Base-by-base conservation (phyloP, 164 flowering plant genomes). In the Nymphaea thermarum region DNA sequence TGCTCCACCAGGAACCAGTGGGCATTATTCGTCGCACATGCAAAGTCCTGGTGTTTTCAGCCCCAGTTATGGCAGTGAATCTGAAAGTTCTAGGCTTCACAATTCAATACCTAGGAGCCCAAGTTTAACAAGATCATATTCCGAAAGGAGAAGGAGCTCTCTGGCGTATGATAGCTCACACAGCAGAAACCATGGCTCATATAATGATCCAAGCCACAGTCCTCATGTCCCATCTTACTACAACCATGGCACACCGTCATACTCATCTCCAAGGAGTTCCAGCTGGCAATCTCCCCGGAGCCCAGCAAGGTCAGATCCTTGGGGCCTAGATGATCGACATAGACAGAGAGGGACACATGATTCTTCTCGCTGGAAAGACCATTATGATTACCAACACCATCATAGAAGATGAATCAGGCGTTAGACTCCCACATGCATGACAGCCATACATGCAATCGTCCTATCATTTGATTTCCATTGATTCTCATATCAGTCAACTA, bases 81-180 rank as follows among this genome's bases (percentile, higher is more conserved):
- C 71, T 63, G 64, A 71, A n/a, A 76, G 76, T 73, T 69, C 83
- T 25, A 78, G 86, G 75, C 66, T 70, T 69, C 67, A 71, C 72
- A 60, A 59, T 65, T 67, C 71, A 4, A 67, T 25, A 47, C 70
- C 83, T 43, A 76, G 81, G 70, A 84, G 83, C 68, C 83, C 93
- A 4, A 72, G 63, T 67, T 65, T 67, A 55, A 79, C 78, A 47
- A 81, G 93, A 69, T 77, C 86, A 60, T 18, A 68, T 11, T 79
- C 88, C 57, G 90, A 88, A 60, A 80, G 88, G 76, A 82, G 81
- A 6, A 72, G 82, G 74, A 82, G 80, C 75, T 80, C 86, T 53
- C 68, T 65, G 67, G 70, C 53, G 5, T 80, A 70, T 68, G 88
- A 82, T 51, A 51, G 5, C 14, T 51, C 14, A 15, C 57, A 51